Conservation (phyloP, 768 basidiomycete species). For the Atractiella rhizophila region DNA sequence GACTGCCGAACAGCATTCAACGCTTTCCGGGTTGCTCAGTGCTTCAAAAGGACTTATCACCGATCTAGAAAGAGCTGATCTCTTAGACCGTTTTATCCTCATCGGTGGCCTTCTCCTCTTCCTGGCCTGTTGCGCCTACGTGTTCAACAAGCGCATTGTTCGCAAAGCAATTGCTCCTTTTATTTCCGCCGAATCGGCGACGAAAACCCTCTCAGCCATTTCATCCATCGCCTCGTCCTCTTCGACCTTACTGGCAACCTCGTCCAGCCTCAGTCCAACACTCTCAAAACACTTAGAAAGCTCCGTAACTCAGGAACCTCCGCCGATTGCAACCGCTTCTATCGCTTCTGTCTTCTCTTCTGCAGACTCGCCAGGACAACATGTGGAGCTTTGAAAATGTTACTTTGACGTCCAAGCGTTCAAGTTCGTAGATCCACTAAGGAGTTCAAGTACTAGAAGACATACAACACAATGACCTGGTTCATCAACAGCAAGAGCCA, state of each 20-base stretch:
- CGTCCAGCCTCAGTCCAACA: background rate
- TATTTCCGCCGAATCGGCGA: background rate
- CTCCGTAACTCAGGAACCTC: too few relatives aligned
- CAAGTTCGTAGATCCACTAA: too few relatives aligned
- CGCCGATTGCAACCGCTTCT: background rate
- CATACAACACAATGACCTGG: background rate
- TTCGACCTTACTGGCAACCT: background rate
- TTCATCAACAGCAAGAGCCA: constrained; percentile 13
- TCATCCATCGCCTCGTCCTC: background rate
- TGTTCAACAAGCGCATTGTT: constrained; percentile 63
- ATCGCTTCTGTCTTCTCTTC: background rate
- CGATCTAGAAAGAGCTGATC: constrained; percentile 67
- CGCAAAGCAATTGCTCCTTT: constrained; percentile 49
- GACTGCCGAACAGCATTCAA: constrained; percentile 51
- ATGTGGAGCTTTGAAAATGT: too few relatives aligned
- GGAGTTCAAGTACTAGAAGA: background rate
- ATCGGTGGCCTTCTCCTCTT: constrained; percentile 59
- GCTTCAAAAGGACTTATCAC: constrained; percentile 67
- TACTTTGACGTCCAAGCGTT: background rate
- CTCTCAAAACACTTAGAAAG: background rate
- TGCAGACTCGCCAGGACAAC: too few relatives aligned
- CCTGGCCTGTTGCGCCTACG: constrained; percentile 52
- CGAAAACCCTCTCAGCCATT: background rate
- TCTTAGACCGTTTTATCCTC: constrained; percentile 71
- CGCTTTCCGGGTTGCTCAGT: constrained; percentile 40